phyloP scores from a whole-genome alignment of 805 yeast genomes.

The Pichia eremophila region DNA sequence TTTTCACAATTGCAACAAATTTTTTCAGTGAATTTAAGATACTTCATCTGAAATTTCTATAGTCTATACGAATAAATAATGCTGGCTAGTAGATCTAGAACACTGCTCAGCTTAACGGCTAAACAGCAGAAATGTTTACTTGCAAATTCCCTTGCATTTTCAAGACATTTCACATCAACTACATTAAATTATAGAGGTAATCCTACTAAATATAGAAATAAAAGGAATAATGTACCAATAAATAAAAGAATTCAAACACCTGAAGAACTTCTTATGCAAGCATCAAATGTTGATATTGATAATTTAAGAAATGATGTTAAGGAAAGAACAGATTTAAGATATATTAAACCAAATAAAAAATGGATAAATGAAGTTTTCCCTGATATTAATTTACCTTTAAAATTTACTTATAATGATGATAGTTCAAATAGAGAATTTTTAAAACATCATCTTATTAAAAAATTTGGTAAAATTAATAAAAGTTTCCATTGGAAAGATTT shows the following conservation, averaged over 20 bases:
- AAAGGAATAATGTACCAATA: slow-evolving; percentile 1
- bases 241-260: slow-evolving; percentile 22
- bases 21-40: too few species aligned
- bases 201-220: slow-evolving; percentile 5
- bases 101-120: too few species aligned
- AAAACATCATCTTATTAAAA: slow-evolving; percentile 8
- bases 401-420: slow-evolving; percentile 14
- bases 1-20: too few species aligned
- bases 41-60: too few species aligned
- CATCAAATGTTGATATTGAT: slow-evolving; percentile 22
- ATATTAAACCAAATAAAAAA: slow-evolving; percentile 21
- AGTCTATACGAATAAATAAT: too few species aligned
- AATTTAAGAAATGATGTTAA: slow-evolving; percentile 16
- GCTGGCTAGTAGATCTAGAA: too few species aligned
- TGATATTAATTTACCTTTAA: slow-evolving; percentile 7
- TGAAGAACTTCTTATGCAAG: slow-evolving; percentile 21
- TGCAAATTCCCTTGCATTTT: too few species aligned
- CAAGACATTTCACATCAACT: slow-evolving; percentile 3
- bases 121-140: too few species aligned
- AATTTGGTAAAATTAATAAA: slow-evolving; percentile 12
- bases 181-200: background rate
- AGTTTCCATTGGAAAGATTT: slow-evolving; percentile 14
- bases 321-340: slow-evolving; percentile 17
- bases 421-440: slow-evolving; percentile 9
- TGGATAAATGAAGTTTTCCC: slow-evolving; percentile 19